Base-by-base conservation (phyloP, 176 grass and related monocot genomes). In the Bolboschoenus planiculmis region DNA sequence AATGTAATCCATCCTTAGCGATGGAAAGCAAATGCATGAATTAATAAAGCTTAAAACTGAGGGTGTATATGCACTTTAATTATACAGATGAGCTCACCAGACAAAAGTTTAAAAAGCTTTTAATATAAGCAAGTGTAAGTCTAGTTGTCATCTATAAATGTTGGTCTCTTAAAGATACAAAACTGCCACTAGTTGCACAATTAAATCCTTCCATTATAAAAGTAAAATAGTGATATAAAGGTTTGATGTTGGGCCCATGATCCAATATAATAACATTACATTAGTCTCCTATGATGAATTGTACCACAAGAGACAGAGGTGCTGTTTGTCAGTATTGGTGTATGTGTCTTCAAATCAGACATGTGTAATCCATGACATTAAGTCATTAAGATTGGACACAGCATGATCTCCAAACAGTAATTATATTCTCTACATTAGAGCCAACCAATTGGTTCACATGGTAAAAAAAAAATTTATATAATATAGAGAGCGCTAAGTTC, bases 121-220 rank as follows among this genome's bases (percentile, higher is more conserved):
- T 59, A 82, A 63, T 65, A 82, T 18, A 82, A 82, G 56, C 35
- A 82, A 65, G 56, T 47, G 79, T 82, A 14, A 66, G 21, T 65
- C 79, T 65, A 82, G 79, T 82, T 82, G 79, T 59, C 79, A 82
- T 65, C 36, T 82, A 66, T 82, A 48, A 82, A 82, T 82, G 59
- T 50, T 26, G 36, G 23, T 64, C 79, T 44, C 79, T 63, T 62
- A 27, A 33, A 63, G 57, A 82, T 65, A n/a, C 79, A 82, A 81
- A 37, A 81, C 79, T 65, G 1, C 20, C 56, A 81, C 56, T 64
- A 63, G 79, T 81, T 81, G 79, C 37, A 55, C 54, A 64, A 58
- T 46, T 82, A 63, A 82, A 43, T 24, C 56, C 14, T 82, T 48
- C 79, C 57, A 65, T 60, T 65, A 63, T 66, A 82, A 65, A 82